phyloP scores from a whole-genome alignment of 768 basidiomycete species.

The Hericium rajendrae region DNA sequence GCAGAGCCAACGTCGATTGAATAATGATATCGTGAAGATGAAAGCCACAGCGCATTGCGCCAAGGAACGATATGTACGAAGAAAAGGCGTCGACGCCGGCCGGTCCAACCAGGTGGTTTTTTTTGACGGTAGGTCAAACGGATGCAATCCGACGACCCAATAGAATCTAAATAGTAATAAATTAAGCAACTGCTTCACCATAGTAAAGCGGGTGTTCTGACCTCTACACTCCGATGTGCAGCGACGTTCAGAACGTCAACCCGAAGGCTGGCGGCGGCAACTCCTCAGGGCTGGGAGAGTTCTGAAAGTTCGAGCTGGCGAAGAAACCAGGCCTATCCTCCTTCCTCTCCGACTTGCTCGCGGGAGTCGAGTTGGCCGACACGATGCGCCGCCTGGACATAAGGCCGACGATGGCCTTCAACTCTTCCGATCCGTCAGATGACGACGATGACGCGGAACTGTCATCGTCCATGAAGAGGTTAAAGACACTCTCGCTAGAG shows the following conservation, averaged over 20 bases:
- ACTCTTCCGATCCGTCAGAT: slow-evolving; percentile 31
- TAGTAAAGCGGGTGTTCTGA: neutral
- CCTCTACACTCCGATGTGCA: neutral
- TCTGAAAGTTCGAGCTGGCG: slow-evolving; percentile 79
- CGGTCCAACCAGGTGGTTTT: slow-evolving; percentile 19
- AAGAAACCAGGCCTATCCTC: slow-evolving; percentile 35
- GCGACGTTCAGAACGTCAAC: slow-evolving; percentile 15
- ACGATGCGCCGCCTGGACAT: slow-evolving; percentile 10
- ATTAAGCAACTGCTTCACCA: slow-evolving; percentile 1
- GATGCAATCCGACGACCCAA: too few species aligned
- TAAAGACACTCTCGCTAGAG: slow-evolving; percentile 69
- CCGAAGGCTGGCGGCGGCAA: slow-evolving; percentile 58
- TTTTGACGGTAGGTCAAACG: slow-evolving; percentile 9
- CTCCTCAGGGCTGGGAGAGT: slow-evolving; percentile 78
- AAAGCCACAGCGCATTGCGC: slow-evolving; percentile 14
- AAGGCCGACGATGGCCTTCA: slow-evolving; percentile 24
- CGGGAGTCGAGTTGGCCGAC: slow-evolving; percentile 8
- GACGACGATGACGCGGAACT: slow-evolving; percentile 20
- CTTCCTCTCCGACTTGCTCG: slow-evolving; percentile 4
- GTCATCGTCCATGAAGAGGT: slow-evolving; percentile 68
- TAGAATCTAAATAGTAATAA: slow-evolving; percentile 19
- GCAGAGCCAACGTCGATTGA: slow-evolving; percentile 28
- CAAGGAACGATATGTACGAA: slow-evolving; percentile 14
- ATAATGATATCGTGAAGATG: slow-evolving; percentile 31
- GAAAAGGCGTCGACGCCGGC: slow-evolving; percentile 23